phyloP scores from a whole-genome alignment of 306 rosid species.

The Urtica urens region DNA sequence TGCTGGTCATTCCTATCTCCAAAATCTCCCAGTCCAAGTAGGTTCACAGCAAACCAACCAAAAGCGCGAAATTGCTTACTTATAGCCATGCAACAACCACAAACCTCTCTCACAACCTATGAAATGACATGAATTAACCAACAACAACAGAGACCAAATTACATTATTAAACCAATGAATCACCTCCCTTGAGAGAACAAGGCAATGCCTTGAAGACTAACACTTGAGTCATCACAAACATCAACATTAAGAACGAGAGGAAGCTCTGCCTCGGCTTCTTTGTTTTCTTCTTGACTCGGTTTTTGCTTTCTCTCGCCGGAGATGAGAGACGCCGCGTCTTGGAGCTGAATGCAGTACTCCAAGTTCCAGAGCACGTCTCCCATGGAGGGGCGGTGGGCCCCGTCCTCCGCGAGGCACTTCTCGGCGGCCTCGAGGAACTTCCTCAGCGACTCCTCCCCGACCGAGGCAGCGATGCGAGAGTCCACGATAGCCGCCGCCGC shows the following conservation, averaged over 20 bases:
- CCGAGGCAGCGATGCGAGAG: conserved; percentile 21
- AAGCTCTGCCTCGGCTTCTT: too few species aligned
- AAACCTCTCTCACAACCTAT: too few species aligned
- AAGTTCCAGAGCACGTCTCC: conserved; percentile 89
- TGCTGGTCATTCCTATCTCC: too few species aligned
- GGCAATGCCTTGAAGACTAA: neutral
- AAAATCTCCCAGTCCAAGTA: too few species aligned
- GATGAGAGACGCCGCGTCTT: conserved; percentile 27
- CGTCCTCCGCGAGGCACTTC: conserved; percentile 52
- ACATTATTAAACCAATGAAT: neutral
- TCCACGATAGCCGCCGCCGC: conserved; percentile 36
- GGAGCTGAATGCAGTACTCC: conserved; percentile 58
- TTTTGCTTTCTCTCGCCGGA: conserved; percentile 17
- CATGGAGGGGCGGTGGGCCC: conserved; percentile 66
- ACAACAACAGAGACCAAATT: neutral
- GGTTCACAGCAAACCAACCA: too few species aligned
- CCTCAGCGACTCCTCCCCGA: conserved; percentile 34
- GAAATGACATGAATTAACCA: neutral
- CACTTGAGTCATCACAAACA: neutral
- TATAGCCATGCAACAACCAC: too few species aligned
- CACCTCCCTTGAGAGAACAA: conserved; percentile 14
- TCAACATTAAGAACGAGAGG: conserved; percentile 7
- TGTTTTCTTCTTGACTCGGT: too few species aligned
- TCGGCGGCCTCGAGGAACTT: conserved; percentile 39
- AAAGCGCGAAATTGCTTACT: too few species aligned